Conservation (phyloP, 768 basidiomycete species). For the Pleurotus platypus region DNA sequence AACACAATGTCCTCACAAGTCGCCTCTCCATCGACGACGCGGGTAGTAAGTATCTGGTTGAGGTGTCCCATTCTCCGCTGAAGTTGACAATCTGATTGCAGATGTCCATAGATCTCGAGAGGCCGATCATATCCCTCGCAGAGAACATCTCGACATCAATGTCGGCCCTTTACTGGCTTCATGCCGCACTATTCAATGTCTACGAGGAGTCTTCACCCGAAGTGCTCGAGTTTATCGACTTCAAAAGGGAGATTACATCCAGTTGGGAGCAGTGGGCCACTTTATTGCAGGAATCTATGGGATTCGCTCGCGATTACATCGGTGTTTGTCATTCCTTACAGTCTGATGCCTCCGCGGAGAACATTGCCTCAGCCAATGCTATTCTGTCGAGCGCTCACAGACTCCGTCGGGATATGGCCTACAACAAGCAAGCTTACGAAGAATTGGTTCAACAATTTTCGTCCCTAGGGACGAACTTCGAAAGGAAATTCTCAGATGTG, state of each 20-base stretch:
- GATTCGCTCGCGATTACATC: neutral
- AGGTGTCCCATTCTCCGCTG: no score
- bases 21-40: neutral
- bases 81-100: neutral
- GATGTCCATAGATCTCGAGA: neutral
- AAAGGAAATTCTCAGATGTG: no score
- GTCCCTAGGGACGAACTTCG: neutral
- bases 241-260: neutral
- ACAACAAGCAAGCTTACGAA: neutral
- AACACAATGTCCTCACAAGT: neutral
- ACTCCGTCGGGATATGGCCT: neutral
- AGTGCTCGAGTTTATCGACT: neutral
- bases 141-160: neutral
- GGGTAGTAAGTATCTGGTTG: no score
- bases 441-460: neutral
- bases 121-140: neutral
- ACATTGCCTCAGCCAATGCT: neutral
- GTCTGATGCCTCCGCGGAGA: neutral
- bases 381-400: neutral
- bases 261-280: neutral
- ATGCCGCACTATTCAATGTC: neutral
- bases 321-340: neutral
- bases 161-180: neutral
- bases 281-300: neutral
- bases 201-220: neutral